Evolutionary conservation across 2,329 filamentous ascomycete genomes (phyloP), one percentile per base, ranked within the genome.

Genomic region (Aurifilum marmelostoma): DNA sequence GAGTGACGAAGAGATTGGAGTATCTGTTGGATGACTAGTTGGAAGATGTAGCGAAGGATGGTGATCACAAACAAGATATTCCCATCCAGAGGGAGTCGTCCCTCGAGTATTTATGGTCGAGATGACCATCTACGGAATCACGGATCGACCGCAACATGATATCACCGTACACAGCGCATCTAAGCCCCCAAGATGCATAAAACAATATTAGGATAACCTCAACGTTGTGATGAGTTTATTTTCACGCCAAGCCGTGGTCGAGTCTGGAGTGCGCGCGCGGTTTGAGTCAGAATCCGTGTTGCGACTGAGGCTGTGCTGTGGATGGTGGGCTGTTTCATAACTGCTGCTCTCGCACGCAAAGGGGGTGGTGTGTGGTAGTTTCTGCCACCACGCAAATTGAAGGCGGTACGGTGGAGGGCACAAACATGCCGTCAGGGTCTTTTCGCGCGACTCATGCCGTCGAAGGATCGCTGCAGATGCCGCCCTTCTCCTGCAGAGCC

Each of bases 291-390:
- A 8, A 29, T 21, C 27, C 59, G 34, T 62, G 39, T 62, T 16
- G 37, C 59, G 12, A 27, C 34, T 27, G 60, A 63, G 60, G 60
- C 60, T 63, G 60, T 63, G 60, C 58, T 63, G 60, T 39, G 27
- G 37, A 24, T 21, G 60, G 27, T 63, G 39, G 39, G 60, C 16
- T 63, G 60, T 63, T 63, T 63, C 60, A 63, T 5, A 29, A 47
- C 43, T 7, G 18, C 14, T 41, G 18, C 14, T 41, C 37, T 29
- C 60, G 9, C 41, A 21, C 43, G 14, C 39, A 50, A n/a, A 32
- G 24, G 24, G 41, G 34, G 4, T 34, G 34, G 34, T 4, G 8
- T 4, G 37, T n/a, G n/a, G n/a, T n/a, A 7, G 41, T n/a, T 47
- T 21, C 41, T 32, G 12, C 43, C 43, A 47, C 18, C 27, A 16